These are phyloP conservation scores for Lactuca saligna DNA, from an alignment of 129 eudicot genomes.

Conservation along the genomic window DNA sequence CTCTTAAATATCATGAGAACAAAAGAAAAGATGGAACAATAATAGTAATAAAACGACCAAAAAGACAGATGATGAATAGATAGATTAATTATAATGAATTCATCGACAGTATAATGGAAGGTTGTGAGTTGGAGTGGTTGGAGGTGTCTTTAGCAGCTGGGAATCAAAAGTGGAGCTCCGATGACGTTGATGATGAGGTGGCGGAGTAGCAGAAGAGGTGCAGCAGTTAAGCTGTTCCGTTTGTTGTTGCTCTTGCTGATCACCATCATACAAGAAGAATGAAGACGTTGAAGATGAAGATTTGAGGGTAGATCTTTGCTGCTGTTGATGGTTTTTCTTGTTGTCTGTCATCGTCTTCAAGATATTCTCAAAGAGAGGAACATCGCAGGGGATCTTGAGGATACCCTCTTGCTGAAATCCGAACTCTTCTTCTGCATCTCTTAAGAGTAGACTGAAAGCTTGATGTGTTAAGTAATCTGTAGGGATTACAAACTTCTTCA, in stretches of 20 bases:
- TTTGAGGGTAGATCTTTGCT: conserved; percentile 27
- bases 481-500: conserved; percentile 85
- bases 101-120: conserved; percentile 43
- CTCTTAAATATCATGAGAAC: conserved; percentile 6
- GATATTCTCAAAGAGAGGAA: conserved; percentile 60
- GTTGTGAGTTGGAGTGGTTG: conserved; percentile 30
- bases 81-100: neutral
- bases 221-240: neutral
- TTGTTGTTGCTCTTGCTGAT: neutral
- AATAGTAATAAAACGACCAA: neutral
- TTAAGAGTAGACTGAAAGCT: conserved; percentile 60
- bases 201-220: conserved; percentile 22
- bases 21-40: neutral
- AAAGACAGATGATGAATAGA: conserved; percentile 5
- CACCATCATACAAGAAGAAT: conserved; percentile 29
- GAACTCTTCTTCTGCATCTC: conserved; percentile 93
- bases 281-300: conserved; percentile 41
- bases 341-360: conserved; percentile 43
- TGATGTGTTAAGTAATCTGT: conserved; percentile 69
- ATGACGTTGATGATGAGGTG: conserved; percentile 15
- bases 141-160: conserved; percentile 33
- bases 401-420: conserved; percentile 95
- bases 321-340: conserved; percentile 21
- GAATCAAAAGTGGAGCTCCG: conserved; percentile 18
- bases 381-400: conserved; percentile 78